Percentiles rank a stretch among this genome's conserved stretches.
These are phyloP conservation scores for Helotiales sp. DNA, from an alignment of 2,329 filamentous ascomycete species.

Conservation along the genomic window DNA sequence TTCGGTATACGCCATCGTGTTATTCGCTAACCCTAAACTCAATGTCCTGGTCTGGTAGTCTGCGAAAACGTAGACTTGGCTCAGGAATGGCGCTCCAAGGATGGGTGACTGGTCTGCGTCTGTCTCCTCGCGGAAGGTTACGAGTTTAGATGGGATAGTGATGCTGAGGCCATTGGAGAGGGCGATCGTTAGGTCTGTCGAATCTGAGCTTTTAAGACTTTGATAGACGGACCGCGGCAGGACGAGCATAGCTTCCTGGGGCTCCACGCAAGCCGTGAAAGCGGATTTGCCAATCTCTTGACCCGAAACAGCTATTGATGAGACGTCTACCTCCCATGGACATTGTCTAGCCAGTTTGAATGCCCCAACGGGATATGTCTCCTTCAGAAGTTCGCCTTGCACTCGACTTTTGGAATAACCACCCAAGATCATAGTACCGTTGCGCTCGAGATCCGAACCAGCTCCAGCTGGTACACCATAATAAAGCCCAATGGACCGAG, in stretches of 20 bases:
- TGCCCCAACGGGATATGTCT: conserved; percentile 16
- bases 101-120: conserved; percentile 18
- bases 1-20: conserved; percentile 1
- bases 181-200: conserved; percentile 5
- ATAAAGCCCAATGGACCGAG: conserved; percentile 16
- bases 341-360: conserved; percentile 14
- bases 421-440: conserved; percentile 18
- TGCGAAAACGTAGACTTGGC: conserved; percentile 20
- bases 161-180: conserved; percentile 14
- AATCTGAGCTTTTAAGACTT: background rate
- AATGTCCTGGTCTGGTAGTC: conserved; percentile 22
- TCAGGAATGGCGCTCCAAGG: conserved; percentile 23
- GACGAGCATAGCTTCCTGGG: conserved; percentile 16
- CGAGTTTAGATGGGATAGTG: conserved; percentile 10
- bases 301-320: background rate
- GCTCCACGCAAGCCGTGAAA: conserved; percentile 23
- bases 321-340: conserved; percentile 20
- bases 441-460: conserved; percentile 7
- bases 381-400: conserved; percentile 6
- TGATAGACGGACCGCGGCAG: background rate
- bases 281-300: background rate
- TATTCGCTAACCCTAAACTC: conserved; percentile 21
- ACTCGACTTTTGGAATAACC: conserved; percentile 17
- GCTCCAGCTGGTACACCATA: conserved; percentile 15
- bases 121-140: background rate